Base-by-base conservation (phyloP, 108 stramenopile genomes). In the Nitzschia sp. region DNA sequence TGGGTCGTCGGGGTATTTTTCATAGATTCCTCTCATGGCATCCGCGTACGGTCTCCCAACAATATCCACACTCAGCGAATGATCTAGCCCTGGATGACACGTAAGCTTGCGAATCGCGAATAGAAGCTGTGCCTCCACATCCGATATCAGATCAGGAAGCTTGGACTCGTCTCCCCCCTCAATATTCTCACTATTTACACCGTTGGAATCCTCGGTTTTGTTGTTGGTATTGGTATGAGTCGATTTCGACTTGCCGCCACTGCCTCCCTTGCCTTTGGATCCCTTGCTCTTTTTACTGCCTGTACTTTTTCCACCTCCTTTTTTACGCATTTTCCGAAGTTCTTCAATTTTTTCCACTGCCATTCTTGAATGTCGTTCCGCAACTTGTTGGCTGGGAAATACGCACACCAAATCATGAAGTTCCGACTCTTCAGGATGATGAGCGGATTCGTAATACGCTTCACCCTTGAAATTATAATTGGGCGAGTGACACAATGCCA, bases 381-480 rank as follows among this genome's bases (percentile, higher is more conserved):
- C 89, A 8, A 93, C 81, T 61, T 89, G 89, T 53, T 93, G 92
- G 69, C 82, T 79, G 0, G 92, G 92, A 73, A 87, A 93, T 26
- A 85, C 42, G 34, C 86, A 80, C 24, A 85, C 26, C 64, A 81
- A 49, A 28, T 87, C 77, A 45, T 70, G 75, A 18, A 66, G 21
- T 0, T 59, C 38, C 0, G 24, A 36, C 51, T 89, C 88, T 49
- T 89, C 88, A 17, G 83, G 74, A 56, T 87, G 88, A 74, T 83
- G 62, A 0, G 92, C 81, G 9, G 89, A 93, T 53, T 87, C 88
- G 48, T 93, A 93, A 56, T 93, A 93, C 1, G 89, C 86, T 32
- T 85, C 86, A 9, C 92, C 92, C 68, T 90, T 93, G 54, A 93
- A 93, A 53, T 93, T 93, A 70, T 93, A 93, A 69, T 93, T 93